Evolutionary conservation across 73 alveolate species (phyloP).

Genomic region (Paramecium sonneborni): DNA sequence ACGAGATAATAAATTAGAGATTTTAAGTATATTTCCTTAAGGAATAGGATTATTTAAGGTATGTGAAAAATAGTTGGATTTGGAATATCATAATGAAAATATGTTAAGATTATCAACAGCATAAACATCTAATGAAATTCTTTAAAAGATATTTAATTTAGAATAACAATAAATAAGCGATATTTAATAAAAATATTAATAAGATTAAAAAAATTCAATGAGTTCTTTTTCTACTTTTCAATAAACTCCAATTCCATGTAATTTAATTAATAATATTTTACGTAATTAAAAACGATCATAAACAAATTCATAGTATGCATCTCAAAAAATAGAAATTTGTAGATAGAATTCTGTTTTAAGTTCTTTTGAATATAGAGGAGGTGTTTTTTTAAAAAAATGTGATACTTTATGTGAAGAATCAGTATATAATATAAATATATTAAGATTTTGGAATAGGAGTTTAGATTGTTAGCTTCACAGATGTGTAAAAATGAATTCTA

Average conservation of each 20-base stretch:
- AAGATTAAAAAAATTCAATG: background rate
- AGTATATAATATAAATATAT: background rate
- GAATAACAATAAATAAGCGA: background rate
- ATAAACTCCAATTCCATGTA: background rate
- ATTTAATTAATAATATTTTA: background rate
- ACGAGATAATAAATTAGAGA: background rate
- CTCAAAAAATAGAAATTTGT: background rate
- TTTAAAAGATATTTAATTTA: background rate
- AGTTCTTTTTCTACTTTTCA: conserved; percentile 32
- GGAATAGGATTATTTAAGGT: conserved; percentile 3
- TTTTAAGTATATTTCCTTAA: conserved; percentile 5
- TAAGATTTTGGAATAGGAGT: background rate
- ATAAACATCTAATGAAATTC: background rate
- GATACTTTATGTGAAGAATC: background rate
- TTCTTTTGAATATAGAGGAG: background rate
- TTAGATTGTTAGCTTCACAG: background rate
- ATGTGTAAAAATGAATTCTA: background rate
- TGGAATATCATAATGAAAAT: conserved; percentile 22
- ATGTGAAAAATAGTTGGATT: background rate
- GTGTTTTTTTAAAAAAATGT: background rate
- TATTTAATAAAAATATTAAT: background rate
- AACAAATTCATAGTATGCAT: background rate
- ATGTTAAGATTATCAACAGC: background rate
- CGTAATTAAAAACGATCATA: background rate
- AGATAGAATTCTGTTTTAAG: background rate